These are phyloP conservation scores for Aspergillus carlsbadensis DNA, from an alignment of 495 filamentous ascomycete genomes.

Conservation along the genomic window DNA sequence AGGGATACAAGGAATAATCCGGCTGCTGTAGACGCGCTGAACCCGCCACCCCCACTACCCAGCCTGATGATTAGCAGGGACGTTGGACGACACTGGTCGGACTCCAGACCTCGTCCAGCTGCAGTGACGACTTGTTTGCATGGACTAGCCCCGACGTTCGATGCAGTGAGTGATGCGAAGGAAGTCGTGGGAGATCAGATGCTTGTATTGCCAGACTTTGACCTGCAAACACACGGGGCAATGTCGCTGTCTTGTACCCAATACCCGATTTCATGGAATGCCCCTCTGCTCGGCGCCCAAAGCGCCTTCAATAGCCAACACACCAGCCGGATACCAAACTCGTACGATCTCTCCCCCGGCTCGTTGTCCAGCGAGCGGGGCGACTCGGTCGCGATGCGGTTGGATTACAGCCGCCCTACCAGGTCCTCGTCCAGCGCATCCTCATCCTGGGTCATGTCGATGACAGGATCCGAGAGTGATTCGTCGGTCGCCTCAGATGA, in stretches of 20 bases:
- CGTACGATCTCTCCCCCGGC: background rate
- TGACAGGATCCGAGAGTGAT: slow-evolving; percentile 6
- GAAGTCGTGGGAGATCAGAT: slow-evolving; percentile 2
- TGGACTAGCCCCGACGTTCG: slow-evolving; percentile 1
- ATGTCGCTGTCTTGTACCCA: slow-evolving; percentile 5
- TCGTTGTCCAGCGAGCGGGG: background rate
- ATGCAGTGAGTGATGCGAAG: background rate
- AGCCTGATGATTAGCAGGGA: slow-evolving; percentile 9
- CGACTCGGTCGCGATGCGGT: slow-evolving; percentile 1
- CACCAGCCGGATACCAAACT: background rate
- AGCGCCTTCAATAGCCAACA: slow-evolving; percentile 2
- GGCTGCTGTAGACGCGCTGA: slow-evolving; percentile 5
- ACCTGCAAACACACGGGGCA: background rate
- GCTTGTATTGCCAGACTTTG: slow-evolving; percentile 7
- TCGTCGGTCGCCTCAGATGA: slow-evolving; percentile 10
- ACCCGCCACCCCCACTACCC: slow-evolving; percentile 9
- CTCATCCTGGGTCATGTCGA: slow-evolving; percentile 6
- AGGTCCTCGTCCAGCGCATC: slow-evolving; percentile 10
- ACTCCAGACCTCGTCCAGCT: slow-evolving; percentile 5
- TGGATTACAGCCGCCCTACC: slow-evolving; percentile 3
- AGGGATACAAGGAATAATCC: slow-evolving; percentile 8
- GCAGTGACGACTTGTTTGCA: slow-evolving; percentile 5
- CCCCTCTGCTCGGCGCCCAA: slow-evolving; percentile 5
- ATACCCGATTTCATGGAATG: slow-evolving; percentile 5
- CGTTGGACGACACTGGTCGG: slow-evolving; percentile 3